These are phyloP conservation scores for Strobilomyces confusus DNA, from an alignment of 768 basidiomycete species.

Conservation along the genomic window DNA sequence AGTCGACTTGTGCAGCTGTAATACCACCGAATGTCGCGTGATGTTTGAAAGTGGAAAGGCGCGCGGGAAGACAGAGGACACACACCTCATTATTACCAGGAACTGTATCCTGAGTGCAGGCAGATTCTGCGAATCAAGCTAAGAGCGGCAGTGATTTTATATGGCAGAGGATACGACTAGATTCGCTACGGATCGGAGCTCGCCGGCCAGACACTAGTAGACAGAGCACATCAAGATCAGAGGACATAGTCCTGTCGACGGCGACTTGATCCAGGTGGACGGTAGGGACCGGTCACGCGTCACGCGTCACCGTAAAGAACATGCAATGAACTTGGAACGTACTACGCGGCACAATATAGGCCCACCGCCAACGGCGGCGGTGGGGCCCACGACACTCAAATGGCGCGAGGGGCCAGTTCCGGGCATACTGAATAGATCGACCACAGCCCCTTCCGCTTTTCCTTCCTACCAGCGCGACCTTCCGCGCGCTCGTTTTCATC, in stretches of 20 bases:
- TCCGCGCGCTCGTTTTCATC: slow-evolving; percentile 12
- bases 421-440: slow-evolving; percentile 29
- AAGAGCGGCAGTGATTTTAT: no score
- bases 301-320: no score
- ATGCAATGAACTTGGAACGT: no score
- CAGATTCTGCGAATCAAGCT: no score
- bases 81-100: background rate
- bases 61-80: background rate
- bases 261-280: background rate
- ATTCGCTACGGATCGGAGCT: no score
- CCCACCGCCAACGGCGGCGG: no score
- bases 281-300: no score
- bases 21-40: background rate
- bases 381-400: slow-evolving; percentile 1
- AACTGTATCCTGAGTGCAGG: no score
- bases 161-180: no score
- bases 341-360: no score
- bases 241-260: background rate
- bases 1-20: background rate
- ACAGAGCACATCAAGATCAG: no score
- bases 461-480: slow-evolving; percentile 11
- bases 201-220: no score
- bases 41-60: background rate
- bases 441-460: slow-evolving; percentile 25
- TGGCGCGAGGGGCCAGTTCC: slow-evolving; percentile 14